Evolutionary conservation across 116 monocot species (phyloP).

Genomic region (Cymodocea nodosa): DNA sequence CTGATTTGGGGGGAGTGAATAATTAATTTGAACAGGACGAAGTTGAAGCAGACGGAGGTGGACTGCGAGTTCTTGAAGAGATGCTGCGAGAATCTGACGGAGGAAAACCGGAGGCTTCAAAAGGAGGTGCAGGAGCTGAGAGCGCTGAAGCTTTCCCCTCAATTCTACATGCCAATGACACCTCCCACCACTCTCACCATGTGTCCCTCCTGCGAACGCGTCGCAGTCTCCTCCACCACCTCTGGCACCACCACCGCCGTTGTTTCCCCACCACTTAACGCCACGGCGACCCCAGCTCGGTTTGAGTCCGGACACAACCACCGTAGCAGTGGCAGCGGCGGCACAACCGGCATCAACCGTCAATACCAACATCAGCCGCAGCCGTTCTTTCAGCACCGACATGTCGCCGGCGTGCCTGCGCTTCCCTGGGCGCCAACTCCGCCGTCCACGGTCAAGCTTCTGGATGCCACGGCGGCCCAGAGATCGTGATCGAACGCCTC

Average conservation of each 20-base stretch:
- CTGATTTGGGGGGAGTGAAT: not conserved
- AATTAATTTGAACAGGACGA: constrained; percentile 26
- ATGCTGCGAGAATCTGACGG: constrained; percentile 52
- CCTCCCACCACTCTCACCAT: constrained; percentile 62
- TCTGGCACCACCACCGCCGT: not conserved
- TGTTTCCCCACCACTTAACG: not conserved
- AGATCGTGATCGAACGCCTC: too few species aligned
- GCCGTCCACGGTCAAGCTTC: too few species aligned
- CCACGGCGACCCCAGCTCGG: not conserved
- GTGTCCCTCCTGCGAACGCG: constrained; percentile 58
- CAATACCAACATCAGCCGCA: constrained; percentile 1
- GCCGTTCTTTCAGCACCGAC: constrained; percentile 5
- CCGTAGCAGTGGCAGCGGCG: not conserved
- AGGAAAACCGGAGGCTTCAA: constrained; percentile 46
- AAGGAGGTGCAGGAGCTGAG: constrained; percentile 55
- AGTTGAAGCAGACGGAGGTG: constrained; percentile 64
- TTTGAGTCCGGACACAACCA: not conserved
- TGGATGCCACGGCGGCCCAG: too few species aligned
- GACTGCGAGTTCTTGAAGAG: constrained; percentile 52
- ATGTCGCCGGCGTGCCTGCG: not conserved
- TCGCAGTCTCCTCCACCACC: constrained; percentile 14
- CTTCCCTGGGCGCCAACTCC: not conserved
- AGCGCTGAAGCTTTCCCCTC: constrained; percentile 35
- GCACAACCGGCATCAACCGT: not conserved
- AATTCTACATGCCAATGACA: constrained; percentile 51